Percentiles rank a stretch among this genome's conserved stretches.
These are phyloP conservation scores for Purpureocillium lavendulum DNA, from an alignment of 2,329 filamentous ascomycete genomes.

Conservation along the genomic window DNA sequence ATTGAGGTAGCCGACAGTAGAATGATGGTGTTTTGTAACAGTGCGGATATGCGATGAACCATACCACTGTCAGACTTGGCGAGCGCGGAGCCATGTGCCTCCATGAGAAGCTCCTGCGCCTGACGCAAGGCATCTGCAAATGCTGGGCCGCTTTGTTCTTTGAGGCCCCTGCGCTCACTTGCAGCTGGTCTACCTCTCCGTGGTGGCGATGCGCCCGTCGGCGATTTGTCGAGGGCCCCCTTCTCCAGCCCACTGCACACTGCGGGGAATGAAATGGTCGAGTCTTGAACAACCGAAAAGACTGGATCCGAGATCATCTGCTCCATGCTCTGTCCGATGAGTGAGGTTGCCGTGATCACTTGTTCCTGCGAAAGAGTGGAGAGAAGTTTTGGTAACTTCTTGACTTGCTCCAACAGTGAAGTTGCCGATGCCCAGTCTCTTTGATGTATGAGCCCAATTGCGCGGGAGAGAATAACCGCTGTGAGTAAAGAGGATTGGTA, in stretches of 20 bases:
- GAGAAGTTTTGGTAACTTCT: slow-evolving; percentile 31
- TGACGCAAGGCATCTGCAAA: slow-evolving; percentile 54
- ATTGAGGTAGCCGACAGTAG: slow-evolving; percentile 54
- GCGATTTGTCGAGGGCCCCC: slow-evolving; percentile 23
- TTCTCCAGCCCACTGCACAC: slow-evolving; percentile 40
- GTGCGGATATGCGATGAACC: slow-evolving; percentile 54
- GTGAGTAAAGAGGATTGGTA: slow-evolving; percentile 28
- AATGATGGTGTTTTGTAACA: slow-evolving; percentile 57
- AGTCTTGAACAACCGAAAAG: slow-evolving; percentile 85
- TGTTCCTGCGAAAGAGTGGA: slow-evolving; percentile 38
- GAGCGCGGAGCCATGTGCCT: slow-evolving; percentile 51
- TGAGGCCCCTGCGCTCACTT: slow-evolving; percentile 17
- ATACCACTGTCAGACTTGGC: slow-evolving; percentile 47
- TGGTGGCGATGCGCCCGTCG: slow-evolving; percentile 25
- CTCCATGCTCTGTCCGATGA: slow-evolving; percentile 60
- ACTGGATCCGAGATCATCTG: slow-evolving; percentile 73
- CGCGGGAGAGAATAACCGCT: slow-evolving; percentile 27
- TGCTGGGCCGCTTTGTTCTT: slow-evolving; percentile 19
- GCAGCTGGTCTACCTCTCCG: slow-evolving; percentile 16
- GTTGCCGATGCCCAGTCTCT: slow-evolving; percentile 52
- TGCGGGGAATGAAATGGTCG: slow-evolving; percentile 79
- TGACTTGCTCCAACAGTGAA: slow-evolving; percentile 42
- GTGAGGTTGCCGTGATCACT: slow-evolving; percentile 57
- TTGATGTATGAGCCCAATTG: slow-evolving; percentile 35
- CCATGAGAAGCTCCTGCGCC: slow-evolving; percentile 57